phyloP scores from a whole-genome alignment of 2,329 filamentous ascomycete genomes.

The Coniochaeta sp. region DNA sequence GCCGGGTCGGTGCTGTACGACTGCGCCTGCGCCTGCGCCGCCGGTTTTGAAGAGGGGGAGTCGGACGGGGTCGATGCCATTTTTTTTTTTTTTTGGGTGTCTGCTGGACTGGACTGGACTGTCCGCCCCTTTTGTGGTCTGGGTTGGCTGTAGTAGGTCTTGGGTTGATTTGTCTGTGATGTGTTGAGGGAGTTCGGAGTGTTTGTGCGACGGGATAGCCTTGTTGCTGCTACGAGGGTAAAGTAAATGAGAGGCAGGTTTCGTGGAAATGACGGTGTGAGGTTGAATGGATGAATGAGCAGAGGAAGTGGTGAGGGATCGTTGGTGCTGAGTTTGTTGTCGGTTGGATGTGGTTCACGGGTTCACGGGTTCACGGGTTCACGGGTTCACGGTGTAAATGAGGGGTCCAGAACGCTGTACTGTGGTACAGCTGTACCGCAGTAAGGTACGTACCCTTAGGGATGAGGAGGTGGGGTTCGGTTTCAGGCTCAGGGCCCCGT shows the following conservation, averaged over 20 bases:
- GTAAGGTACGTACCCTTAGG: not conserved
- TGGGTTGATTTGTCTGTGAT: too few relatives aligned
- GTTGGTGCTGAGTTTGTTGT: not conserved
- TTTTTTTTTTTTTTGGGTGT: not conserved
- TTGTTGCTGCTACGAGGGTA: too few relatives aligned
- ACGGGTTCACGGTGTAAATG: not conserved
- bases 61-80: not conserved
- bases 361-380: too few relatives aligned
- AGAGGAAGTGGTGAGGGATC: not conserved
- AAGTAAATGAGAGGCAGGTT: too few relatives aligned
- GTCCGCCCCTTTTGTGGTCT: too few relatives aligned
- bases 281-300: not conserved
- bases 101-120: too few relatives aligned
- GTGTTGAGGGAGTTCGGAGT: too few relatives aligned
- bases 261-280: not conserved
- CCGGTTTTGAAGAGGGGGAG: not conserved
- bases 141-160: too few relatives aligned
- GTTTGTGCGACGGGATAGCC: too few relatives aligned
- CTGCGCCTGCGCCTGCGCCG: slow-evolving; percentile 10
- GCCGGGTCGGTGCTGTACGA: slow-evolving; percentile 55
- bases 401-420: not conserved
- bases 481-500: not conserved
- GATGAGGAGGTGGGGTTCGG: not conserved
- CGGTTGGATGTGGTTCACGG: too few relatives aligned
- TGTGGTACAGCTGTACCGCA: not conserved